Evolutionary conservation across 1,139 yeast genomes (phyloP).

Genomic region (Scheffersomyces insectosa): DNA sequence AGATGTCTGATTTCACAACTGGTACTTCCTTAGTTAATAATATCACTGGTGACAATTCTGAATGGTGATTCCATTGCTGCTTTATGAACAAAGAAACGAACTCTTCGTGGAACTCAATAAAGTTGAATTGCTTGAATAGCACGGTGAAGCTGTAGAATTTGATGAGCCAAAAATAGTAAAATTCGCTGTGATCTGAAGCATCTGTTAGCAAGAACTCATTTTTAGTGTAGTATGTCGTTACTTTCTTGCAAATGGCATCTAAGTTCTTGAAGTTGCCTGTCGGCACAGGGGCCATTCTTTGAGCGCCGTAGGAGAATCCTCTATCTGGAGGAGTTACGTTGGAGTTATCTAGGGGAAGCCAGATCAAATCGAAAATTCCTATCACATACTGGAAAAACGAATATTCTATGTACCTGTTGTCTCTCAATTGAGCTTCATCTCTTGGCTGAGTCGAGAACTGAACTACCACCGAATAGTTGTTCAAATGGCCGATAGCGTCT

Average conservation of each 20-base stretch:
- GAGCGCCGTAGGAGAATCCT: neutral
- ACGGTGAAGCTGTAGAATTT: conserved; percentile 23
- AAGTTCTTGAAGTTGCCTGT: conserved; percentile 12
- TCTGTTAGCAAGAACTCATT: conserved; percentile 18
- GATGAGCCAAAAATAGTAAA: conserved; percentile 22
- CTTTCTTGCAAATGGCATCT: conserved; percentile 21
- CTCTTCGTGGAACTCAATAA: conserved; percentile 24
- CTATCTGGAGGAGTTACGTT: neutral
- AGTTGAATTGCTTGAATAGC: conserved; percentile 25
- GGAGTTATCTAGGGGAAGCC: conserved; percentile 17
- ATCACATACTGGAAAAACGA: conserved; percentile 24
- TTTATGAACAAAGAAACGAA: conserved; percentile 17
- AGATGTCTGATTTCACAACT: conserved; percentile 19
- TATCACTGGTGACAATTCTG: conserved; percentile 3
- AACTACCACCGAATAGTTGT: conserved; percentile 18
- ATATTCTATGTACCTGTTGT: conserved; percentile 28
- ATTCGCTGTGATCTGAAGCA: conserved; percentile 11
- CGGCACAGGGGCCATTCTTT: too few relatives aligned
- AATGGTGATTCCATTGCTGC: neutral
- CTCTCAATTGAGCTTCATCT: conserved; percentile 17
- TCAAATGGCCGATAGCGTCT: conserved; percentile 19
- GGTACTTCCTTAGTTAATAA: conserved; percentile 6
- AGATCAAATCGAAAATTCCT: conserved; percentile 19
- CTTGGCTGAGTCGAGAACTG: conserved; percentile 27
- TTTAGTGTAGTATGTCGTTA: conserved; percentile 21